Percentiles rank a stretch among this genome's conserved stretches.
phyloP scores from a whole-genome alignment of 176 grass and related monocot species.

The Poa pratensis region DNA sequence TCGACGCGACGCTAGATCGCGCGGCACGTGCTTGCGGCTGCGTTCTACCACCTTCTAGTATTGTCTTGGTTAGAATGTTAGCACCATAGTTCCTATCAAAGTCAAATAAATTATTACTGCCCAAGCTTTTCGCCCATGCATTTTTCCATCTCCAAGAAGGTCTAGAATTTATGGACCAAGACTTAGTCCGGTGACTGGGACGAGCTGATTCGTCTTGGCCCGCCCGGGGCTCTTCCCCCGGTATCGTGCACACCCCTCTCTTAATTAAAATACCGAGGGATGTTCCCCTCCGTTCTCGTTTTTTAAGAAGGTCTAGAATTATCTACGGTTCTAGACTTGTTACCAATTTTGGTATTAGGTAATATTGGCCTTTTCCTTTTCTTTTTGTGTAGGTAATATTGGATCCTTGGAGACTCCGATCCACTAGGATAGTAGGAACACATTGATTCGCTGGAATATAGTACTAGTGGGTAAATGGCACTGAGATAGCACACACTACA shows the following conservation, averaged over 20 bases:
- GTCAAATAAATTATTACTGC: not conserved
- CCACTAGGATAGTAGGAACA: not conserved
- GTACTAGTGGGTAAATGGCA: not conserved
- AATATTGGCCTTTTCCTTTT: no score
- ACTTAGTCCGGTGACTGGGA: no score
- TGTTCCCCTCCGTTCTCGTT: no score
- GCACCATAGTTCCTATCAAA: not conserved
- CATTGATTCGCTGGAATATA: not conserved
- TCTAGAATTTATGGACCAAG: not conserved
- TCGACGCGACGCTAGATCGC: not conserved
- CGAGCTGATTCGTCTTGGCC: no score
- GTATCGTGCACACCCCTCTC: no score
- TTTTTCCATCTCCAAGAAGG: not conserved
- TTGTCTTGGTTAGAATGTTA: not conserved
- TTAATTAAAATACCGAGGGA: no score
- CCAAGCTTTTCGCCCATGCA: not conserved
- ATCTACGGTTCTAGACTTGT: not conserved
- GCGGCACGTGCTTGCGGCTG: not conserved
- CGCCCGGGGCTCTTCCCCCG: no score
- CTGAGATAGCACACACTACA: not conserved
- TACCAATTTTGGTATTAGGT: not conserved
- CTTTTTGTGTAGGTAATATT: not conserved
- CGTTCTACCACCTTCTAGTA: not conserved
- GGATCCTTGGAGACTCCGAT: not conserved
- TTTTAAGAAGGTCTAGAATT: no score